phyloP scores from a whole-genome alignment of 1,139 yeast species.

The Groenewaldozyma auringiensis region DNA sequence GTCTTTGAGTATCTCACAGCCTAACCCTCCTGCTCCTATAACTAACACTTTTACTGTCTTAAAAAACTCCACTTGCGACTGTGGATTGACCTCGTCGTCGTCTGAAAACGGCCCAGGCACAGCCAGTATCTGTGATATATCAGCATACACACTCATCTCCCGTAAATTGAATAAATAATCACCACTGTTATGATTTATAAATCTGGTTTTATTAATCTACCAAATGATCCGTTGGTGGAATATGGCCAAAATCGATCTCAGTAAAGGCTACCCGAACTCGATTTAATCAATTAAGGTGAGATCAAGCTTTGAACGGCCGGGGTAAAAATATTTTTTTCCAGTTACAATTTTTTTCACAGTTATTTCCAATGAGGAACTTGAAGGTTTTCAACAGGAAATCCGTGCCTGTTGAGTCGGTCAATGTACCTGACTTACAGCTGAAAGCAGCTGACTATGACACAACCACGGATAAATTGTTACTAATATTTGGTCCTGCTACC shows the following conservation, averaged over 20 bases:
- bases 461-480: conserved; percentile 63
- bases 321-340: background rate
- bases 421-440: conserved; percentile 52
- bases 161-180: too few species aligned
- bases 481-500: conserved; percentile 58
- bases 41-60: conserved; percentile 31
- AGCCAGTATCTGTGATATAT: conserved; percentile 16
- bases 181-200: too few species aligned
- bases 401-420: conserved; percentile 20
- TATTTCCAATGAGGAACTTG: conserved; percentile 24
- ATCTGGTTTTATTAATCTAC: too few species aligned
- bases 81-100: conserved; percentile 32
- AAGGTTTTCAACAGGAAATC: conserved; percentile 1
- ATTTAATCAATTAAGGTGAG: background rate
- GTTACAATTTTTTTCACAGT: background rate
- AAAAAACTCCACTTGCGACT: conserved; percentile 27
- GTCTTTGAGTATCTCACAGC: conserved; percentile 86
- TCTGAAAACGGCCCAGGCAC: conserved; percentile 31
- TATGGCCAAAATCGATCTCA: too few species aligned
- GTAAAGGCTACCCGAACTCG: too few species aligned
- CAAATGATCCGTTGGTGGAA: too few species aligned
- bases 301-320: background rate
- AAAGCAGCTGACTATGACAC: conserved; percentile 64
- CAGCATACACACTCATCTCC: background rate
- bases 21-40: conserved; percentile 94